Base-by-base conservation (phyloP, 352 stramenopile genomes). In the Phytophthora citricola region DNA sequence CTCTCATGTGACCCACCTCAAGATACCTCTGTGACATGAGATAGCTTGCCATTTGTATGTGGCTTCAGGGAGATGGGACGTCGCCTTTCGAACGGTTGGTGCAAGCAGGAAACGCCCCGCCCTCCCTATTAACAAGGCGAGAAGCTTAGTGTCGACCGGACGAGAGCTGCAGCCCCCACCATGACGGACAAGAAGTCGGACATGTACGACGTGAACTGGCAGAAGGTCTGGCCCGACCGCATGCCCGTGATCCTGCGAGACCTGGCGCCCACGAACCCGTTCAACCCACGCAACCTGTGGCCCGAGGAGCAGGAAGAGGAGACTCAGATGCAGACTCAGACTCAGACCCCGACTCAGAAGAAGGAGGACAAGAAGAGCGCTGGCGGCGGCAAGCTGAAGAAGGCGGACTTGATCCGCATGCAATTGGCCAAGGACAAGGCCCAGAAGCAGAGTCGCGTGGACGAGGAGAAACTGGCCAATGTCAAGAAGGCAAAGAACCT, bases 241-340 rank as follows among this genome's bases (percentile, higher is more conserved):
- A 95, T 95, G 80, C 87, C 87, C 38, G 85, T 95, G 73, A 95
- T 95, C 58, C 73, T 95, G 58, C 87, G 87, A 27, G 85, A 95
- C 46, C 58, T 95, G 55, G 87, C 87, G 58, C 87, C 87, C 10
- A 92, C 81, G 32, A 95, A 95, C 61, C 85, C 87, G 26, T 95
- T 95, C 75, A 94, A 95, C 74, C 87, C 87, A 40, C 87, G 84
- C 44, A 93, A 94, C 48, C 57, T 95, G 49, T 95, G 87, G 87
- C 87, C 87, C 1, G 83, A 93, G 43, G 87, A 95, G 56, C 81
- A 93, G 62, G 74, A 87, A 29, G 72, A 77, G 14, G 76, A 86
- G 41, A 67, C 76, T 6, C 68, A 62, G 29, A 50, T 51, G 3
- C 10, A 64, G 29, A 50, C 55, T 4, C 10, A 86, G 39, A 67